Base-by-base conservation (phyloP, 371 early-diverging fungal species). In the Mucor mucedo region DNA sequence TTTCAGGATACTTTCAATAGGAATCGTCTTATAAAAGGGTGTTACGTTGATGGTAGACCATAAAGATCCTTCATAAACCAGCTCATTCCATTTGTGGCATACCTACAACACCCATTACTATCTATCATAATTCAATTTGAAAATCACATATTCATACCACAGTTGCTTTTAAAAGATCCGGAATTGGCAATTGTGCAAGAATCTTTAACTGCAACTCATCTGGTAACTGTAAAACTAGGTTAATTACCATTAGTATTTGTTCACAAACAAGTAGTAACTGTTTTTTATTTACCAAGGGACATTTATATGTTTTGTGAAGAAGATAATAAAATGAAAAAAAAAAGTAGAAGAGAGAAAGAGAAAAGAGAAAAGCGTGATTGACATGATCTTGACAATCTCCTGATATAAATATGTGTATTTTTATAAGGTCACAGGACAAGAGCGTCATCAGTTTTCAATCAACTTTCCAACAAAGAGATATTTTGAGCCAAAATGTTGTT, bases 1-100 rank as follows among this genome's bases (percentile, higher is more conserved):
- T 40, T 66, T 67, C 6, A 77, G 56, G 7, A 86, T 63, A 16
- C 76, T 76, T 7, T 80, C 78, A 29, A 73, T 79, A 3, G 83
- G 73, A 27, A 86, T 84, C 10, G 65, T 53, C n/a, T 76, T 77
- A 70, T 84, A 86, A 28, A 79, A 84, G 4, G 83, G 74, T 14
- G 73, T 60, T 5, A 71, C 69, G 59, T 86, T 80, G 50, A 84
- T 75, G 1, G 56, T 66, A 33, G 74, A 67, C 87, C 87, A 86
- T 16, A 86, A 62, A 4, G 82, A 76, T 1, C 87, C 85, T 58
- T 84, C 85, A 60, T 78, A 78, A 1, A 78, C 80, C 13, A 86
- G 50, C 14, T 64, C 52, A 27, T 72, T 69, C 87, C 87, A 86
- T 48, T 68, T 70, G 29, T 58, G 76, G 59, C 78, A 78, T 4